Evolutionary conservation across 805 yeast species (phyloP).

Genomic region (Hanseniaspora mollemarum): DNA sequence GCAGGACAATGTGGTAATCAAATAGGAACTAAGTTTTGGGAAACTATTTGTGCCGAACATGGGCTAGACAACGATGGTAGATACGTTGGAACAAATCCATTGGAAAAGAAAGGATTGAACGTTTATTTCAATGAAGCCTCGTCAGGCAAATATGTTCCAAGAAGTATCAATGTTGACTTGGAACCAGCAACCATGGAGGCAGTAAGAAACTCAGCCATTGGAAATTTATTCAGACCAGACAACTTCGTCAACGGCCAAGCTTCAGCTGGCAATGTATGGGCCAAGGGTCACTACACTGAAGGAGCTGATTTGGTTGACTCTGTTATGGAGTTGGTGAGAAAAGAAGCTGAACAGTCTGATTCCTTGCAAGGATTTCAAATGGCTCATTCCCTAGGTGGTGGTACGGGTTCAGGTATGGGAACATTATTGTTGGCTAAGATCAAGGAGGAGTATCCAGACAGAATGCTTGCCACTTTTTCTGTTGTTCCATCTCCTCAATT

Average conservation of each 20-base stretch:
- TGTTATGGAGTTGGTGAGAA: constrained; percentile 78
- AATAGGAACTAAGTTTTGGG: constrained; percentile 92
- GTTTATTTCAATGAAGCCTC: constrained; percentile 84
- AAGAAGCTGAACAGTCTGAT: constrained; percentile 90
- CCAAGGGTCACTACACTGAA: constrained; percentile 92
- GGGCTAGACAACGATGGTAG: constrained; percentile 67
- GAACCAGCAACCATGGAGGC: constrained; percentile 91
- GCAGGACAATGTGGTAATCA: constrained; percentile 99
- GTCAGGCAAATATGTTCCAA: constrained; percentile 81
- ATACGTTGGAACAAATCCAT: constrained; percentile 49
- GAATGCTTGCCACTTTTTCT: constrained; percentile 93
- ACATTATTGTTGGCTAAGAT: constrained; percentile 73
- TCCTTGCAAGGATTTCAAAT: constrained; percentile 92
- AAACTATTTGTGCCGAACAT: constrained; percentile 80
- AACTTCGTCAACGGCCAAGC: constrained; percentile 81
- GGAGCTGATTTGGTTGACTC: constrained; percentile 90
- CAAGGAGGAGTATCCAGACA: constrained; percentile 85
- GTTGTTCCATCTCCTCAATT: constrained; percentile 87
- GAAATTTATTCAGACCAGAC: constrained; percentile 84
- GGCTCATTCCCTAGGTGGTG: constrained; percentile 74
- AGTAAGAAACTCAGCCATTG: constrained; percentile 68
- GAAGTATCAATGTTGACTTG: constrained; percentile 83
- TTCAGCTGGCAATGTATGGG: constrained; percentile 95
- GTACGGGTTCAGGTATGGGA: constrained; percentile 97
- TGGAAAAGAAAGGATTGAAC: constrained; percentile 50